Evolutionary conservation across 2,329 filamentous ascomycete species (phyloP).

Genomic region (Aulographum hederae): DNA sequence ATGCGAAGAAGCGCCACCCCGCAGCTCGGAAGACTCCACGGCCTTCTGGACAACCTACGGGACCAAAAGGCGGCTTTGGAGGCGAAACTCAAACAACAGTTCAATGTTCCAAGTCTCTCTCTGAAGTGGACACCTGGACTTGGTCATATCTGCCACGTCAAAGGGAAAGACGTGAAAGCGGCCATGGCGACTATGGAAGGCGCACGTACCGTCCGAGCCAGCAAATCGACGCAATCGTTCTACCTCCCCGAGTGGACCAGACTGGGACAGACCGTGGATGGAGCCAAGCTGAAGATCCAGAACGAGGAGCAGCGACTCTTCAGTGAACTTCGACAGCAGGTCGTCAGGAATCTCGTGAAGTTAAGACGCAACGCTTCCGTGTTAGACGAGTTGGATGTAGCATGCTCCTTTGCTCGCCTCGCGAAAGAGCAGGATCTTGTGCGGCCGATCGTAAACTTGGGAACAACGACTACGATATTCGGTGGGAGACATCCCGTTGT

Average conservation of each 20-base stretch:
- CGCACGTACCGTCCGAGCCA: slow-evolving; percentile 48
- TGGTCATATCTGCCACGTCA: slow-evolving; percentile 82
- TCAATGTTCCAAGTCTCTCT: slow-evolving; percentile 42
- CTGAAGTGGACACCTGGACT: slow-evolving; percentile 75
- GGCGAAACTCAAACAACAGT: slow-evolving; percentile 37
- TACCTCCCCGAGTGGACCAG: slow-evolving; percentile 69
- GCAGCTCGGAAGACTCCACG: slow-evolving; percentile 48
- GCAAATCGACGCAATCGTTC: slow-evolving; percentile 70
- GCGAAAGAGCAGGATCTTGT: slow-evolving; percentile 57
- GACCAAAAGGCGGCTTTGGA: slow-evolving; percentile 43
- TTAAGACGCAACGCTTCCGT: slow-evolving; percentile 80
- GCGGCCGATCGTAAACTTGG: slow-evolving; percentile 51
- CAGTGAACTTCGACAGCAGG: slow-evolving; percentile 49
- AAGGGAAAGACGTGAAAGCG: slow-evolving; percentile 49
- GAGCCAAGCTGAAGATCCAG: slow-evolving; percentile 58
- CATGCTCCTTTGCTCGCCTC: slow-evolving; percentile 66
- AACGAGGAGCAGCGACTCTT: slow-evolving; percentile 74
- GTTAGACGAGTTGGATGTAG: slow-evolving; percentile 83
- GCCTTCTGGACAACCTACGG: slow-evolving; percentile 40
- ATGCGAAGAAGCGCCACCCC: slow-evolving; percentile 49
- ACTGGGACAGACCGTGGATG: slow-evolving; percentile 64
- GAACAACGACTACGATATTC: slow-evolving; percentile 52
- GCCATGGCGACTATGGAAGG: slow-evolving; percentile 20
- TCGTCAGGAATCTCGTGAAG: slow-evolving; percentile 67
- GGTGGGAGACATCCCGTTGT: slow-evolving; percentile 87